Evolutionary conservation across 768 basidiomycete species (phyloP).

Genomic region (Rickenella mellea): DNA sequence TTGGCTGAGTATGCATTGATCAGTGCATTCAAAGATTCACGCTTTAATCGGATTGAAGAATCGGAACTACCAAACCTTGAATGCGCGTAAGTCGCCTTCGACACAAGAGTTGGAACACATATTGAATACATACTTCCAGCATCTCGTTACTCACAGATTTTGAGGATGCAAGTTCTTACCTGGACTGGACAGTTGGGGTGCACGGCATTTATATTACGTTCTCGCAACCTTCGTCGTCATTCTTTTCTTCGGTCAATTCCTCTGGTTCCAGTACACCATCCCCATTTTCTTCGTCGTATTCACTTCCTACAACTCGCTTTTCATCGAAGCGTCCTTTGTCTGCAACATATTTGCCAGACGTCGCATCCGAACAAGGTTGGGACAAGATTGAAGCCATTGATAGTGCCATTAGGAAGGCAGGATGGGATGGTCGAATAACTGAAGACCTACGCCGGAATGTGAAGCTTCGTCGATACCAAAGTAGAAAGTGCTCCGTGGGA

Average conservation of each 20-base stretch:
- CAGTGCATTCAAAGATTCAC: slow-evolving; percentile 81
- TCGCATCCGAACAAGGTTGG: slow-evolving; percentile 93
- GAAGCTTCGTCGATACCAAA: slow-evolving; percentile 76
- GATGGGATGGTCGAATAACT: slow-evolving; percentile 74
- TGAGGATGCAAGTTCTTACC: slow-evolving; percentile 71
- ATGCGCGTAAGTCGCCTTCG: slow-evolving; percentile 60
- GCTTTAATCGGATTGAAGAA: slow-evolving; percentile 74
- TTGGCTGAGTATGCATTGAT: slow-evolving; percentile 85
- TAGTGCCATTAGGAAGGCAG: slow-evolving; percentile 89
- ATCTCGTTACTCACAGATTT: slow-evolving; percentile 92
- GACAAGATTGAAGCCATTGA: slow-evolving; percentile 82
- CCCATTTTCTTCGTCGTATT: slow-evolving; percentile 57
- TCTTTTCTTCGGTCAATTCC: slow-evolving; percentile 27
- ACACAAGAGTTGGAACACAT: neutral
- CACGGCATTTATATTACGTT: slow-evolving; percentile 92
- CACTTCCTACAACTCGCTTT: slow-evolving; percentile 35
- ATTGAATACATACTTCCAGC: slow-evolving; percentile 27
- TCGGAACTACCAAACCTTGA: slow-evolving; percentile 73
- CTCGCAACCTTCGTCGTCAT: slow-evolving; percentile 61
- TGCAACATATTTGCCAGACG: slow-evolving; percentile 90
- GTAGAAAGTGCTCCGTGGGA: slow-evolving; percentile 50
- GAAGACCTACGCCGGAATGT: slow-evolving; percentile 74
- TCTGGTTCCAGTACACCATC: slow-evolving; percentile 50
- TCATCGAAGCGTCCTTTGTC: slow-evolving; percentile 52
- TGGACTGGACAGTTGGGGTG: slow-evolving; percentile 87